A percentile compares a stretch with the other conserved stretches of the same genome.
Evolutionary conservation across 129 eudicot genomes (phyloP).

Genomic region (Gnaphalium uliginosum): DNA sequence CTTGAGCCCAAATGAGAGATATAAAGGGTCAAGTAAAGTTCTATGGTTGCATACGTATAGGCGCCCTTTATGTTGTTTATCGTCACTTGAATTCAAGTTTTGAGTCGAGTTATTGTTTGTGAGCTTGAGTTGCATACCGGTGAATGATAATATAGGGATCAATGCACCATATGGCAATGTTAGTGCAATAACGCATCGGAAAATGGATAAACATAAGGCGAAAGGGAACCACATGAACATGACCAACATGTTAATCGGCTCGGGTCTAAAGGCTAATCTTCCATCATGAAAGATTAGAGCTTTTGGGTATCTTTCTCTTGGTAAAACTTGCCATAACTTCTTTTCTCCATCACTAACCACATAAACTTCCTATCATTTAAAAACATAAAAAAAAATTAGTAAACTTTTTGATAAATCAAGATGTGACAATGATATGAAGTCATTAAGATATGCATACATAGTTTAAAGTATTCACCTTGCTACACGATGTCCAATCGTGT

Average conservation of each 20-base stretch:
- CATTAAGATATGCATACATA: background rate
- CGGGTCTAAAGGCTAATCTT: slow-evolving; percentile 64
- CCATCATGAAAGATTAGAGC: slow-evolving; percentile 77
- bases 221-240: slow-evolving; percentile 73
- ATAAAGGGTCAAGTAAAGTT: slow-evolving; percentile 63
- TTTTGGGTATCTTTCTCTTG: slow-evolving; percentile 57
- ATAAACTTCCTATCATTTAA: slow-evolving; percentile 49
- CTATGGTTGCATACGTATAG: slow-evolving; percentile 75
- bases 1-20: slow-evolving; percentile 43
- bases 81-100: background rate
- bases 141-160: slow-evolving; percentile 37
- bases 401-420: background rate
- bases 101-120: slow-evolving; percentile 14
- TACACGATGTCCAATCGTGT: slow-evolving; percentile 35
- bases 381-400: background rate
- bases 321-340: slow-evolving; percentile 41
- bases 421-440: background rate
- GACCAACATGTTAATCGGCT: slow-evolving; percentile 41
- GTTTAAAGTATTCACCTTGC: slow-evolving; percentile 43
- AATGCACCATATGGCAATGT: slow-evolving; percentile 30
- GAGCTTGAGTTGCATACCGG: slow-evolving; percentile 46
- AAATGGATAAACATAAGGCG: slow-evolving; percentile 40
- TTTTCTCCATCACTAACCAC: slow-evolving; percentile 42
- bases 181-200: slow-evolving; percentile 37
- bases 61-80: slow-evolving; percentile 39